A percentile compares a stretch with the other conserved stretches of the same genome.
These are phyloP conservation scores for Saururus chinensis DNA, from an alignment of 164 flowering plant genomes.

Conservation along the genomic window DNA sequence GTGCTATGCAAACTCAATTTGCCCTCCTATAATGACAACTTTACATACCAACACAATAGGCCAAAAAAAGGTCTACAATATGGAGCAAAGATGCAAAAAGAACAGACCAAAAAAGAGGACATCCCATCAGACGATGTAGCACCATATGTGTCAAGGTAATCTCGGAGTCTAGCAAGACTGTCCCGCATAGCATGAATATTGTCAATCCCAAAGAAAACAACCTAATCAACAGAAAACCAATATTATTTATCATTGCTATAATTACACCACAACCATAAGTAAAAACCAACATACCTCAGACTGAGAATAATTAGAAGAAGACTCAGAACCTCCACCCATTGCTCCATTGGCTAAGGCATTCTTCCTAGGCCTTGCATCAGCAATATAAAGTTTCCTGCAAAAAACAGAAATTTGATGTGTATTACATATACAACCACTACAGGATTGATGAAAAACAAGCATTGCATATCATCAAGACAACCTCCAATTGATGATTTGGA, in stretches of 20 bases:
- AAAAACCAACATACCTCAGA: conserved; percentile 61
- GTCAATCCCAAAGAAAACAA: conserved; percentile 97
- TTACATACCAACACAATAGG: too few relatives aligned
- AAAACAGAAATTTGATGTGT: conserved; percentile 1
- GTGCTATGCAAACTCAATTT: too few relatives aligned
- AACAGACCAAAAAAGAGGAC: conserved; percentile 84
- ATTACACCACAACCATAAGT: background rate
- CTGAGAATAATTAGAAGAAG: conserved; percentile 88
- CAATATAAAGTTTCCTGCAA: conserved; percentile 85
- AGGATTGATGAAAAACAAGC: too few relatives aligned
- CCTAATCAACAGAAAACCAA: conserved; percentile 23
- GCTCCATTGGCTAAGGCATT: conserved; percentile 99
- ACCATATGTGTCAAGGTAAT: conserved; percentile 92
- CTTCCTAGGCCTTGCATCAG: conserved; percentile 99
- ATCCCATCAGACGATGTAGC: conserved; percentile 89
- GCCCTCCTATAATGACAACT: too few relatives aligned
- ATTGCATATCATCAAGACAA: too few relatives aligned
- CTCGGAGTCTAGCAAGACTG: conserved; percentile 88
- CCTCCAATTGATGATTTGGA: too few relatives aligned
- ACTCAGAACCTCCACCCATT: conserved; percentile 99
- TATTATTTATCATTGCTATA: background rate
- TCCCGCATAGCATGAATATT: conserved; percentile 99
- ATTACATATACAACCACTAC: too few relatives aligned
- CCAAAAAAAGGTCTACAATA: too few relatives aligned
- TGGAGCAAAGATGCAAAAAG: background rate